Evolutionary conservation across 106 monocot genomes (phyloP), one percentile per base, ranked within the genome.

Genomic region (Dendrobium catenatum): DNA sequence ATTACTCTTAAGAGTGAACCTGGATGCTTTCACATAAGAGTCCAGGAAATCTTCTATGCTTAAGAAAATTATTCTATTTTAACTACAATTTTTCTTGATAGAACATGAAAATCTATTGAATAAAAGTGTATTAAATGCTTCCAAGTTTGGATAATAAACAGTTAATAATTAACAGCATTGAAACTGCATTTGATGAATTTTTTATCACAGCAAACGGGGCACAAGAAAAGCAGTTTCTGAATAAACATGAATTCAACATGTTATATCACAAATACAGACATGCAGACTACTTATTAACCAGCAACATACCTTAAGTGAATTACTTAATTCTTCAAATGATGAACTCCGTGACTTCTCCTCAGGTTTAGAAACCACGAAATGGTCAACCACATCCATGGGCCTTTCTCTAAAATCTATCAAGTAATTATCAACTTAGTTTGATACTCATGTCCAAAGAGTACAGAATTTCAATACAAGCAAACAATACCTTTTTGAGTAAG

Each of bases 251-350:
- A 72, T 72, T 72, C 70, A 15, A 72, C 16, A 72, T 16, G 9
- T 72, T 33, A 42, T 44, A 74, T 64, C 64, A 24, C 64, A 64
- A 64, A 64, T 24, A 24, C 64, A 64, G 64, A 24, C 22, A 64
- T 6, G 74, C 31, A n/a, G 5, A 41, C 43, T 19, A 19, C 40
- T 43, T 43, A 44, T 11, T 72, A 64, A 72, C 70, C 70, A 19
- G 49, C 24, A 79, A 40, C 47, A 84, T 90, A 97, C 96, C 96
- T 92, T 77, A 15, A 94, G 76, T 55, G 94, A 94, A 46, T 87
- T 82, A 70, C 42, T 82, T 75, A 94, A 83, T 67, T 91, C 90
- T 80, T 68, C 79, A 37, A 86, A 68, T 20, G 94, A 86, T 81
- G 80, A 44, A 83, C 79, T 72, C 75, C 56, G 78, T 77, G 90